Base-by-base conservation (phyloP, 768 basidiomycete genomes). In the Mycena metata region DNA sequence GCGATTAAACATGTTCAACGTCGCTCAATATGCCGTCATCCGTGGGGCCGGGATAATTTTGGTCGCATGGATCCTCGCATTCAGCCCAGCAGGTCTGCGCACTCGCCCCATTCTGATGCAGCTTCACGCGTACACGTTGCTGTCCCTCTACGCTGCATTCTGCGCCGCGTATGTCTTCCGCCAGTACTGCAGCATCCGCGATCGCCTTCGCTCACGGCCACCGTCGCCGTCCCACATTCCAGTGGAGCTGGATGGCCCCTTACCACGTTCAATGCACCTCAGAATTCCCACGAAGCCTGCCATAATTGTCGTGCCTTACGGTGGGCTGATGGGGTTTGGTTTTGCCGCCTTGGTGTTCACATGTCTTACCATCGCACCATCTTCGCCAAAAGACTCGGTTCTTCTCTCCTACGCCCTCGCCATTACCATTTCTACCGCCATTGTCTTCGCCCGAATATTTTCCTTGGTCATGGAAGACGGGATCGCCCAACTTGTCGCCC, bases 401-500 rank as follows among this genome's bases (percentile, higher is more conserved):
- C 62, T 60, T 52, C 67, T 72, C 21, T 33, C 57, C 9, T 39
- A 52, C 26, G 66, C 71, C 9, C 61, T 73, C 7, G 13, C 39
- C 26, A 58, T 73, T 16, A 73, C 70, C 8, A 43, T 74, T 39
- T 12, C 23, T 47, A 62, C 52, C 1, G 73, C 71, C 19, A 66
- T 74, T 45, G 50, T 70, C 39, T 66, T 60, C 13, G 73, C 73
- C 13, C 60, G 73, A 15, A 23, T 71, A 5, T 64, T 74, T 17
- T 72, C 68, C 41, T 42, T 74, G 21, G 33, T 65, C 39, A 69
- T 69, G 64, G 73, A 74, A 35, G 73, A 74, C 46, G 70, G 70
- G 3, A 7, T 74, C 0, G 39, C 61, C 2, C 45, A 35, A 2
- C 66, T 74, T 55, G 7, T 64, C 5, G 60, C 52, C 19, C 52